Percentiles rank a stretch among this genome's conserved stretches.
These are phyloP conservation scores for Aquilaria sinensis DNA, from an alignment of 345 rosid species.

Conservation along the genomic window DNA sequence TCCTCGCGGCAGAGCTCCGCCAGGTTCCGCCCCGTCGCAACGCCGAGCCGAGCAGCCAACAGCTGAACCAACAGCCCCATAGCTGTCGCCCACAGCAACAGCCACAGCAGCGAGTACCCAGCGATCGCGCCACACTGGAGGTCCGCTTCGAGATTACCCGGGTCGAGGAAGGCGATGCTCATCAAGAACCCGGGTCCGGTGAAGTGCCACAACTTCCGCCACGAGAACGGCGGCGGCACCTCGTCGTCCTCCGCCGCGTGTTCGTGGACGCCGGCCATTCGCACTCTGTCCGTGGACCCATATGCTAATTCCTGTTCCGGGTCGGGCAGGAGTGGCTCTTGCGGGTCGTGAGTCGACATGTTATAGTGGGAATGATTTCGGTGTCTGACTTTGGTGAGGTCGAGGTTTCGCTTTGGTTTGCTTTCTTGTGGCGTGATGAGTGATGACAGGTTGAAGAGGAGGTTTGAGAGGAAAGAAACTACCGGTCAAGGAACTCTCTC, in stretches of 20 bases:
- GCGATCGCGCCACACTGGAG: slow-evolving; percentile 94
- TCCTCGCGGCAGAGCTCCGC: slow-evolving; percentile 93
- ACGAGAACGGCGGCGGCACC: slow-evolving; percentile 65
- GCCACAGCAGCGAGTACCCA: slow-evolving; percentile 87
- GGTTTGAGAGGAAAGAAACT: no score
- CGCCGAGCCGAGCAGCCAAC: slow-evolving; percentile 82
- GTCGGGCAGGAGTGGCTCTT: slow-evolving; percentile 27
- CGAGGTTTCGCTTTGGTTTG: no score
- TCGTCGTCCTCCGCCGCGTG: slow-evolving; percentile 16
- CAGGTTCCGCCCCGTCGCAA: slow-evolving; percentile 81
- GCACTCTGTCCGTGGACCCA: slow-evolving; percentile 58
- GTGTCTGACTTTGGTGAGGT: no score
- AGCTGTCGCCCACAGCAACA: slow-evolving; percentile 92
- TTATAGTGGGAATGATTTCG: no score
- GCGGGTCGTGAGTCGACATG: slow-evolving; percentile 20
- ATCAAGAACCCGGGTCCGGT: slow-evolving; percentile 92
- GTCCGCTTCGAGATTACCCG: slow-evolving; percentile 93
- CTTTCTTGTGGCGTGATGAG: no score
- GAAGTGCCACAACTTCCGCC: slow-evolving; percentile 88
- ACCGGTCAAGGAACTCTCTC: no score
- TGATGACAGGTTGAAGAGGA: no score
- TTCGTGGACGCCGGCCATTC: slow-evolving; percentile 41
- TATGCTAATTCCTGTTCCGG: no score
- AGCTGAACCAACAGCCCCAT: slow-evolving; percentile 92
- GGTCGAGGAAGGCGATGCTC: slow-evolving; percentile 96